Base-by-base conservation (phyloP, 2,329 filamentous ascomycete species). In the Dendrostoma leiphaemia region DNA sequence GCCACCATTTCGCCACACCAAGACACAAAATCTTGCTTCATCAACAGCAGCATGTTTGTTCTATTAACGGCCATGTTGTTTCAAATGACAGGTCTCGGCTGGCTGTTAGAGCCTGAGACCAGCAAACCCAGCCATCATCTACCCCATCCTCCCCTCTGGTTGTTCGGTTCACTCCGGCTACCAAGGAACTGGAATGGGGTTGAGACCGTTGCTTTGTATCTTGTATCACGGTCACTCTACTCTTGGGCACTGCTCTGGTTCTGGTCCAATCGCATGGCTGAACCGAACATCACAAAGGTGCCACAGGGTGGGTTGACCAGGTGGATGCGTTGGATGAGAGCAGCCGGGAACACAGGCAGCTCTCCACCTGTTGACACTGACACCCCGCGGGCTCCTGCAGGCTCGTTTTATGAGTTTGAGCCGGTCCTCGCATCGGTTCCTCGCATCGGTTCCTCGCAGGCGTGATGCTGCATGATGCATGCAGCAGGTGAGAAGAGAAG, bases 51-150 rank as follows among this genome's bases (percentile, higher is more conserved):
- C 15, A n/a, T 26, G 31, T 17, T 37, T 37, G 21, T 38, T 47
- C 48, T 46, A 55, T 40, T 46, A 40, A 51, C 41, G 31, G 40
- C 32, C 41, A 46, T 23, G 31, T 49, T 46, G 41, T 51, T 47
- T 51, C 41, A 17, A 47, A 49, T 26, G 29, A 32, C 34, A 45
- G 48, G 53, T 51, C 53, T 51, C 48, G 48, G 41, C 53, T 48
- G 32, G 34, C 35, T 47, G 53, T 51, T 26, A 47, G 48, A 55
- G 48, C 26, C 40, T 51, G 53, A 55, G 53, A 55, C 53, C 53
- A 32, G 15, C 46, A 31, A 28, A 31, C 32, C 43, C 15, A 48
- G 13, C n/a, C 37, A 19, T n/a, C 34, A 53, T 26, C 50, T 21
- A 7, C 37, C 37, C 17, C 31, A 45, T 44, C 26, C 32, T 32